Base-by-base conservation (phyloP, 192 early-diverging fungal species). In the Spizellomyces punctatus region DNA sequence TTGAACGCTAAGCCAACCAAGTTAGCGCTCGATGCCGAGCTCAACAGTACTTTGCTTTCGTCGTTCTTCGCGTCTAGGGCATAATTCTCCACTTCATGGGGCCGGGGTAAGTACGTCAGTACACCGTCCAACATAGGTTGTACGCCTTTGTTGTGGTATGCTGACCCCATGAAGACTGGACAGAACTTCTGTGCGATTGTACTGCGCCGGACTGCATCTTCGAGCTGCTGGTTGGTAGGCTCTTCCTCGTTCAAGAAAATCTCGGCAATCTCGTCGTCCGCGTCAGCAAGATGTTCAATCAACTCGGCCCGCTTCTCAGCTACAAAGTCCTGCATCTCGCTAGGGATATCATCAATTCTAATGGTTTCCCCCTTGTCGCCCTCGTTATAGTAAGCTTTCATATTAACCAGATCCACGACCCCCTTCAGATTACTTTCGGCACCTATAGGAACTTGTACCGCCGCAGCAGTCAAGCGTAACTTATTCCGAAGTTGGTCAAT, bases 1-100 rank as follows among this genome's bases (percentile, higher is more conserved):
- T 99, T 99, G 83, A 99, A 99, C 0, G 97, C 97, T 56, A 99
- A 82, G 1, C 91, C 91, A 64, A 92, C 89, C 5, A 96, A 84
- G 22, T 95, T 85, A 78, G 91, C 79, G 21, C 81, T 78, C 5
- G 85, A 89, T 41, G 70, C 45, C 27, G 73, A 67, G 19, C 56
- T 63, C 27, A 83, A 72, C 7, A 58, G 16, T 27, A 79, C 69
- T 62, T 82, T 74, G 73, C 83, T 36, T 71, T 82, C 81, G 49
- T 76, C 63, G 9, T 81, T 66, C 27, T 64, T 59, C 14, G 72
- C 69, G 58, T 86, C 85, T 10, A 86, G 76, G 10, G 82, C 77
- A 46, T 66, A 17, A 67, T 86, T 90, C 0, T 83, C 89, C 5
- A 91, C 74, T 14, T 91, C 86, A 17, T 80, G 70, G 0, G 96